Base-by-base conservation (phyloP, 73 alveolate species). In the Paramecium octaurelia region DNA sequence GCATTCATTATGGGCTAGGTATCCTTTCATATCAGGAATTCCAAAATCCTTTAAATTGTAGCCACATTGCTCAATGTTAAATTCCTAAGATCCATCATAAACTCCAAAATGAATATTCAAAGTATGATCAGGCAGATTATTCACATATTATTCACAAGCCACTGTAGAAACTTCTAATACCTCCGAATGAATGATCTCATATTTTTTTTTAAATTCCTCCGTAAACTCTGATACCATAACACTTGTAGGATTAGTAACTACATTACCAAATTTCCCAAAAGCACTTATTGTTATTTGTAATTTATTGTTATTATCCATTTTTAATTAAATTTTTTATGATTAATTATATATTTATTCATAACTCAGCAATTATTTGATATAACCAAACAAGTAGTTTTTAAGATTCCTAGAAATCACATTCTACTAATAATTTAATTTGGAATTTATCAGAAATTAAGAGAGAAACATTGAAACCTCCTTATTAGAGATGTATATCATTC, bases 1-100 rank as follows among this genome's bases (percentile, higher is more conserved):
- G 75, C 91, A 80, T 80, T 43, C 70, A 48, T 80, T 80, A 31
- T 80, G 48, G 6, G 48, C 46, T 20, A 42, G 34, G 16, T 80
- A 44, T 80, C 91, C 91, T 80, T 64, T 40, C 91, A 80, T 80
- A 80, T 80, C 91, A 44, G 91, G 91, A 3, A 80, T 80, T 14
- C 91, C 75, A 46, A 80, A 80, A 80, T 42, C 75, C 46, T 80
- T 80, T 42, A 23, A 44, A 21, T 80, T 80, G 9, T 80, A 80
- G 2, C 91, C 91, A 27, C 70, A 80, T 40, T 46, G 24, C 23
- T 80, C 91, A 10, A 80, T 80, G 16, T 44, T 23, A 42, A 80
- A 80, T 43, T 24, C 42, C 24, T 8, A 11, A 11, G 76, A 23
- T 80, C 91, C 91, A 23, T 48, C 91, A 80, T 80, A 48, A 8